Conservation (phyloP, 257 asterid species). For the Perilla frutescens region DNA sequence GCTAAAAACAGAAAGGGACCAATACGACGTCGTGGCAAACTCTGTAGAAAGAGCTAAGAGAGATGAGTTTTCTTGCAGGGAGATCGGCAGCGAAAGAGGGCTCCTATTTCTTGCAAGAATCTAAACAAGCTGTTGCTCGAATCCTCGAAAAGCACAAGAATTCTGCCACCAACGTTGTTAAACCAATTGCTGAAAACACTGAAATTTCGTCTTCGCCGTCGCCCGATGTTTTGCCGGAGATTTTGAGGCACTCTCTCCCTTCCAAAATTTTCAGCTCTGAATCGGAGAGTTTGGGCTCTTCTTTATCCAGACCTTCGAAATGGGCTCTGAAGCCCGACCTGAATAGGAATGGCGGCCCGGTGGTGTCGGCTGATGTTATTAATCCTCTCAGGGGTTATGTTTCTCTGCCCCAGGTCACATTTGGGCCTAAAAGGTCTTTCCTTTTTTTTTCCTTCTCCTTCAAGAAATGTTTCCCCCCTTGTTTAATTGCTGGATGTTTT, state of each 20-base stretch:
- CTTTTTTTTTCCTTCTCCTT: background rate
- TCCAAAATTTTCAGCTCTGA: slow-evolving; percentile 56
- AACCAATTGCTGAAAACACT: slow-evolving; percentile 30
- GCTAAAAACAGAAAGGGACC: background rate
- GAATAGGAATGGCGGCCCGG: slow-evolving; percentile 7
- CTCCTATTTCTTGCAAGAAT: slow-evolving; percentile 86
- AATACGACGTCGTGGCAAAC: background rate
- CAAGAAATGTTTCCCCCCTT: background rate
- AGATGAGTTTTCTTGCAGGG: slow-evolving; percentile 85
- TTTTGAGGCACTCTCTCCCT: slow-evolving; percentile 79
- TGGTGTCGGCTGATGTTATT: slow-evolving; percentile 63
- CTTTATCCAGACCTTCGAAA: slow-evolving; percentile 59
- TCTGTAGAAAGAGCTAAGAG: background rate
- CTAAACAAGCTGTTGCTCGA: slow-evolving; percentile 76
- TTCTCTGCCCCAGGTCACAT: slow-evolving; percentile 84
- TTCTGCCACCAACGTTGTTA: slow-evolving; percentile 15
- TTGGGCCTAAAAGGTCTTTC: slow-evolving; percentile 79
- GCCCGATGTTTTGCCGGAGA: slow-evolving; percentile 86
- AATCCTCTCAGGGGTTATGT: slow-evolving; percentile 85
- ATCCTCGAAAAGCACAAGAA: slow-evolving; percentile 48
- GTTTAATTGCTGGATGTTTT: background rate
- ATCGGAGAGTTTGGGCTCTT: slow-evolving; percentile 42
- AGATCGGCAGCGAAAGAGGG: slow-evolving; percentile 82
- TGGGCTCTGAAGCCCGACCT: slow-evolving; percentile 71
- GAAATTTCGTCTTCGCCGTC: slow-evolving; percentile 40